A percentile compares a stretch with the other conserved stretches of the same genome.
phyloP scores from a whole-genome alignment of 148 eudicot species.

The Limonium bicolor region DNA sequence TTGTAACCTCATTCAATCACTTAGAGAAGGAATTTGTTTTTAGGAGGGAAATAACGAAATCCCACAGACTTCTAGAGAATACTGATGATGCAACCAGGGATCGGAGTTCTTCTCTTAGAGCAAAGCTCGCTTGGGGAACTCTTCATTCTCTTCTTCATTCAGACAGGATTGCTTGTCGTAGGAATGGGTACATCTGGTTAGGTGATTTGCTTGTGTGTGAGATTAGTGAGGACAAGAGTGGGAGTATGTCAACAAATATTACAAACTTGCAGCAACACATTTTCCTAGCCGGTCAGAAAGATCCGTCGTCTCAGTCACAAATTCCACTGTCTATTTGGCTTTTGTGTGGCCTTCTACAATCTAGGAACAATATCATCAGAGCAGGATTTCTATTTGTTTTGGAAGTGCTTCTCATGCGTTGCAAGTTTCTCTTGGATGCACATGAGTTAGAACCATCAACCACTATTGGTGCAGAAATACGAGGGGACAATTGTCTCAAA shows the following conservation, averaged over 20 bases:
- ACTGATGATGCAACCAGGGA: conserved; percentile 37
- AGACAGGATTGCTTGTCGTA: conserved; percentile 61
- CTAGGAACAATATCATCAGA: conserved; percentile 62
- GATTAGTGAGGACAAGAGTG: conserved; percentile 47
- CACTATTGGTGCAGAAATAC: conserved; percentile 13
- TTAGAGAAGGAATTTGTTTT: conserved; percentile 64
- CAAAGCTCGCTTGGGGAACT: conserved; percentile 79
- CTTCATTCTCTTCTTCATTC: conserved; percentile 98
- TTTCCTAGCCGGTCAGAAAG: conserved; percentile 55
- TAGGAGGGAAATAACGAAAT: conserved; percentile 59
- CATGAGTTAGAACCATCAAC: conserved; percentile 36
- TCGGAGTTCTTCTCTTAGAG: conserved; percentile 29
- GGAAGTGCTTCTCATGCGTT: conserved; percentile 88
- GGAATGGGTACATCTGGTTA: conserved; percentile 87
- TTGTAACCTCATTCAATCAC: conserved; percentile 71
- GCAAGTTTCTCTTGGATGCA: conserved; percentile 84
- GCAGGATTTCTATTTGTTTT: conserved; percentile 83
- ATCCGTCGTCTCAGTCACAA: conserved; percentile 40
- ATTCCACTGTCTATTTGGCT: conserved; percentile 82
- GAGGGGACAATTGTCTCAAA: conserved; percentile 37
- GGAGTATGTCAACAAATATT: conserved; percentile 43
- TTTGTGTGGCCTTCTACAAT: conserved; percentile 90
- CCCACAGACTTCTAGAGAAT: conserved; percentile 40
- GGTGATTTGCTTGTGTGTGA: conserved; percentile 85
- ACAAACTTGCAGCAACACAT: conserved; percentile 60